These are phyloP conservation scores for Paramecium sexaurelia DNA, from an alignment of 73 alveolate genomes.

Conservation along the genomic window DNA sequence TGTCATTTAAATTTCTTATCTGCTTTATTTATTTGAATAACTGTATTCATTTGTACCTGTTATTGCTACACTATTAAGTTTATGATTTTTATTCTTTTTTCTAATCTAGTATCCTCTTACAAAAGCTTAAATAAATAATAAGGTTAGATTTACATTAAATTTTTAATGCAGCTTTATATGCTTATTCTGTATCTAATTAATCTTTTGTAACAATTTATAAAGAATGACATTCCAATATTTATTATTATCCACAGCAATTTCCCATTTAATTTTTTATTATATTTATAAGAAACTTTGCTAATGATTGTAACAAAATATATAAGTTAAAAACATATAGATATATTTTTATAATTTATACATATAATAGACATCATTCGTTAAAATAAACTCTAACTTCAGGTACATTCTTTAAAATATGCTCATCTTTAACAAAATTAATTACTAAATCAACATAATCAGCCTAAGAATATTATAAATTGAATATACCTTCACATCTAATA, in stretches of 20 bases:
- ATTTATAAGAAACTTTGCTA: background rate
- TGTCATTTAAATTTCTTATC: background rate
- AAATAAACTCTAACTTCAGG: constrained; percentile 34
- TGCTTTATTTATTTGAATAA: background rate
- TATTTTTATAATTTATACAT: background rate
- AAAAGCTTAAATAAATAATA: background rate
- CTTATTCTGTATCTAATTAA: background rate
- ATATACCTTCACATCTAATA: constrained; percentile 29
- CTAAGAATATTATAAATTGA: background rate
- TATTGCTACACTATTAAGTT: background rate
- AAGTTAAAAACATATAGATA: background rate
- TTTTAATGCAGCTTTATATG: background rate
- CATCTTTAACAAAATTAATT: constrained; percentile 37
- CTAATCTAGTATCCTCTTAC: background rate
- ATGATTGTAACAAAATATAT: background rate
- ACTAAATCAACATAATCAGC: constrained; percentile 40
- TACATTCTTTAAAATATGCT: constrained; percentile 16
- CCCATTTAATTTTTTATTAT: background rate
- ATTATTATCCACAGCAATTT: background rate
- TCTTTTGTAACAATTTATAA: background rate
- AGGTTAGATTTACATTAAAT: background rate
- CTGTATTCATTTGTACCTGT: background rate
- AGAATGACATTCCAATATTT: background rate
- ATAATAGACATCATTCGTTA: constrained; percentile 2
- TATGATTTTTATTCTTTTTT: background rate